Conservation (phyloP, 768 basidiomycete species). For the Pleurotus giganteus region DNA sequence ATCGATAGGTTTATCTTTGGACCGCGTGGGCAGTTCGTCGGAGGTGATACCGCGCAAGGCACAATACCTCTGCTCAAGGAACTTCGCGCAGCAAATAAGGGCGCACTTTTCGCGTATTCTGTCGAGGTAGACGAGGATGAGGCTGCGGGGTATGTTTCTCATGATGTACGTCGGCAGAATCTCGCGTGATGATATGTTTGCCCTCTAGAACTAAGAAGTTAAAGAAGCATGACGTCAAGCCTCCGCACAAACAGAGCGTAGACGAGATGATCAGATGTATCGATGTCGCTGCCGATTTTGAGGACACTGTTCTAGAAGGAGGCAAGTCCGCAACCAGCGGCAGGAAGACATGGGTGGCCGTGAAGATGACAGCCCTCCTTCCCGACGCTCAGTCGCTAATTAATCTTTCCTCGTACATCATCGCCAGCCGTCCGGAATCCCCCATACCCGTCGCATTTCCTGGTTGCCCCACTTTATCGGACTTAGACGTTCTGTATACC, state of each 20-base stretch:
- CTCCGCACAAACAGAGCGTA: conserved; percentile 60
- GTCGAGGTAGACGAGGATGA: conserved; percentile 77
- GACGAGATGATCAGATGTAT: conserved; percentile 76
- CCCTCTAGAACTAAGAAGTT: background rate
- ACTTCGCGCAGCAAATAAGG: conserved; percentile 69
- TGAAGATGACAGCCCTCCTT: conserved; percentile 79
- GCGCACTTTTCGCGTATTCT: conserved; percentile 77
- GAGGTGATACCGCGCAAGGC: conserved; percentile 76
- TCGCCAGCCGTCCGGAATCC: conserved; percentile 29
- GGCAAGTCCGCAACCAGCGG: conserved; percentile 20
- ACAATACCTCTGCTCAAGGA: conserved; percentile 61
- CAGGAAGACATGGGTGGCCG: conserved; percentile 76
- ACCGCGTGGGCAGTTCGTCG: conserved; percentile 65
- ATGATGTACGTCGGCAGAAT: conserved; percentile 15
- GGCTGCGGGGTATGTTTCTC: conserved; percentile 30
- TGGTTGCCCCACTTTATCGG: conserved; percentile 58
- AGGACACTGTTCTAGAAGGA: conserved; percentile 40
- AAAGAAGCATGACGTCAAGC: conserved; percentile 20
- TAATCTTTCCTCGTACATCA: conserved; percentile 59
- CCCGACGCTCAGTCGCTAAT: conserved; percentile 60
- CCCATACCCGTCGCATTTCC: conserved; percentile 55
- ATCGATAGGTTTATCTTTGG: conserved; percentile 1
- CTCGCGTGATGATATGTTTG: conserved; percentile 10
- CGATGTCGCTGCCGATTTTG: conserved; percentile 79
- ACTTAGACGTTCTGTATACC: conserved; percentile 49